phyloP scores from a whole-genome alignment of 495 filamentous ascomycete genomes.

The Darksidea phi region DNA sequence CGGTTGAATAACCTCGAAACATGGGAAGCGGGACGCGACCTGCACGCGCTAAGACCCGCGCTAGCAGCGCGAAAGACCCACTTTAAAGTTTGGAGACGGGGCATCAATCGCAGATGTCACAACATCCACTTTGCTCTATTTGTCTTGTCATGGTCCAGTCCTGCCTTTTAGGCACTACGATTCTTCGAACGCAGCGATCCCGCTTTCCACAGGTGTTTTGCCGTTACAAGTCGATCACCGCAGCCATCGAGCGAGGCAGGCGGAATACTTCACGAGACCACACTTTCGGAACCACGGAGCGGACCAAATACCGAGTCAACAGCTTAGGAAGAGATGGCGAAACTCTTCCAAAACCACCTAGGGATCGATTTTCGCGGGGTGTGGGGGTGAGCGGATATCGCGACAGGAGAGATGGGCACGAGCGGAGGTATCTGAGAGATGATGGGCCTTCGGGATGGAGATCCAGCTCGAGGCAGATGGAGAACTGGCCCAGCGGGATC shows the following conservation, averaged over 20 bases:
- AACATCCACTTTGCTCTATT: neutral
- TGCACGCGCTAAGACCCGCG: no score
- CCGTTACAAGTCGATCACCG: constrained; percentile 55
- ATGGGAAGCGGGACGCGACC: no score
- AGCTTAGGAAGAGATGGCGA: neutral
- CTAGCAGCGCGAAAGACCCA: no score
- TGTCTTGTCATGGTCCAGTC: constrained; percentile 13
- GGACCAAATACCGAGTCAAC: neutral
- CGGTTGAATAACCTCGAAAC: no score
- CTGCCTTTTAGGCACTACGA: neutral
- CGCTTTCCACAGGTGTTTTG: constrained; percentile 4
- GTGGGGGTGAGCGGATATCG: no score
- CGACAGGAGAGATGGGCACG: no score
- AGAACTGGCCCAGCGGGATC: no score
- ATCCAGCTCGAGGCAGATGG: no score
- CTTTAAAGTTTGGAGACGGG: no score
- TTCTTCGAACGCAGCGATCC: neutral
- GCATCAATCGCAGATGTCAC: neutral
- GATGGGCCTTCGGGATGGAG: no score
- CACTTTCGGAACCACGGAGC: no score
- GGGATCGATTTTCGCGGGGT: neutral
- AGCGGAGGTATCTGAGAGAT: no score
- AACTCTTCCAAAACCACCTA: neutral
- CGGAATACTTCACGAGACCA: constrained; percentile 38
- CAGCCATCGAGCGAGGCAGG: constrained; percentile 56